Conservation (phyloP, 306 rosid genomes). For the Inga laurina region DNA sequence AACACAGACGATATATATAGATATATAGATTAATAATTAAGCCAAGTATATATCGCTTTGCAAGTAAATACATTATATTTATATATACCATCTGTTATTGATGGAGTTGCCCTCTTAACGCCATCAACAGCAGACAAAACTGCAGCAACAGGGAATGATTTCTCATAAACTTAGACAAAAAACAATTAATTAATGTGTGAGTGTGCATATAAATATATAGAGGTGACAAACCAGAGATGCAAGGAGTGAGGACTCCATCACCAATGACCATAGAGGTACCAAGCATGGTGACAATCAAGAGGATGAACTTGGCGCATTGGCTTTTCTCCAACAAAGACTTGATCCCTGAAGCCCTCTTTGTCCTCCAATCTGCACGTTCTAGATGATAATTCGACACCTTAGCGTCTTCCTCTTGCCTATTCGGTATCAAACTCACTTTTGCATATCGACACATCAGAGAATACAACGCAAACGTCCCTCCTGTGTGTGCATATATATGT, state of each 20-base stretch:
- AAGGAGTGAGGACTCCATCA: constrained; percentile 79
- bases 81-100: constrained; percentile 7
- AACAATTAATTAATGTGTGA: background rate
- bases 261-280: constrained; percentile 88
- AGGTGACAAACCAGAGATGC: constrained; percentile 56
- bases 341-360: constrained; percentile 12
- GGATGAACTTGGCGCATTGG: constrained; percentile 37
- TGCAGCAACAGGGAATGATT: background rate
- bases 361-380: background rate
- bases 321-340: constrained; percentile 53
- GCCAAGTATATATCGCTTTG: background rate
- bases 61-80: background rate
- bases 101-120: background rate
- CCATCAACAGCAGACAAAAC: constrained; percentile 7
- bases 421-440: constrained; percentile 6
- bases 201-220: background rate
- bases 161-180: background rate
- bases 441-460: background rate
- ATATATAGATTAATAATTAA: background rate
- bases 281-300: constrained; percentile 60
- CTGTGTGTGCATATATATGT: background rate
- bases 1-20: background rate
- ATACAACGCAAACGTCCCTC: constrained; percentile 1
- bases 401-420: background rate
- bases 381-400: background rate